These are phyloP conservation scores for Chromera velia DNA, from an alignment of 73 alveolate species.

Conservation along the genomic window DNA sequence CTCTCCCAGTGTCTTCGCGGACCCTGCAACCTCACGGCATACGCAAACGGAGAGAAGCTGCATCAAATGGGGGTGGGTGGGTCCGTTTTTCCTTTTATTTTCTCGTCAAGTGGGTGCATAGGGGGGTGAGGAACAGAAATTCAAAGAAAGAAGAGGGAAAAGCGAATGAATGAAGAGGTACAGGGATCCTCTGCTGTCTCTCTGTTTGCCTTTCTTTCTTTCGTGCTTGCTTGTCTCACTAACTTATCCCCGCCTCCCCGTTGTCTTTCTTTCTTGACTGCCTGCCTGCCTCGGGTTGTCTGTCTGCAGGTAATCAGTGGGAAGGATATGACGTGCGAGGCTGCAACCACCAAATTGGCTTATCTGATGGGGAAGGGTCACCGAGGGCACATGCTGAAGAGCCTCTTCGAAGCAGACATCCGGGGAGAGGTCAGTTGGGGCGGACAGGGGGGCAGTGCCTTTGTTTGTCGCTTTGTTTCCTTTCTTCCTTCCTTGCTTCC, in stretches of 20 bases:
- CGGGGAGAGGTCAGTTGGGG: background rate
- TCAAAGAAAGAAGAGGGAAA: no score
- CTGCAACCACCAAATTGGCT: background rate
- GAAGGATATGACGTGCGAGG: background rate
- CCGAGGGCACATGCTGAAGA: background rate
- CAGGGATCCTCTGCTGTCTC: no score
- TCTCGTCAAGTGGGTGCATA: no score
- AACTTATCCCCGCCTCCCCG: no score
- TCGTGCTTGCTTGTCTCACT: background rate
- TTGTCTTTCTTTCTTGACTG: background rate
- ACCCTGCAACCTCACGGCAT: background rate
- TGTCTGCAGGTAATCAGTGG: background rate
- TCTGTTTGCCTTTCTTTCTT: background rate
- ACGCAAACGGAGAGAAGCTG: background rate
- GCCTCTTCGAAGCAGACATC: background rate
- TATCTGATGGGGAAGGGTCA: background rate
- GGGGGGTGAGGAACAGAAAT: background rate
- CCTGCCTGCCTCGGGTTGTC: no score
- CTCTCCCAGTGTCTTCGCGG: background rate
- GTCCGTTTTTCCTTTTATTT: no score
- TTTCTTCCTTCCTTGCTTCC: no score
- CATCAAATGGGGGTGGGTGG: background rate
- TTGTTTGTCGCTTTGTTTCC: no score
- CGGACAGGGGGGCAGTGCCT: no score
- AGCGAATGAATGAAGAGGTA: no score